phyloP scores from a whole-genome alignment of 1,139 yeast genomes.

The Geotrichum europaeum region DNA sequence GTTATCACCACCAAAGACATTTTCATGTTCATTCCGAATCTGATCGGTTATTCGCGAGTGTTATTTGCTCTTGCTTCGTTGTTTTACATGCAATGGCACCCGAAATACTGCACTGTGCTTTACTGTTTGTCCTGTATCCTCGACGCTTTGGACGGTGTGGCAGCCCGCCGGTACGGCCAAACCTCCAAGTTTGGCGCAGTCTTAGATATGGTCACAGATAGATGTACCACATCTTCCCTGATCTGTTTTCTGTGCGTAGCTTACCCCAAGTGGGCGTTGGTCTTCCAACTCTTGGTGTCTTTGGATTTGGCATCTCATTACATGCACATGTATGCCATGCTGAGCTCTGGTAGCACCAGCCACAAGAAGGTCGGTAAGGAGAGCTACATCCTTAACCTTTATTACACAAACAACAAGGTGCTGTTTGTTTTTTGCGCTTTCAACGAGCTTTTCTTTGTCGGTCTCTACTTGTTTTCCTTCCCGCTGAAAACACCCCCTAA shows the following conservation, averaged over 20 bases:
- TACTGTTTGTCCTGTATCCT: constrained; percentile 86
- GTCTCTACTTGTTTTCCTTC: constrained; percentile 72
- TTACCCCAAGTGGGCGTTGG: constrained; percentile 58
- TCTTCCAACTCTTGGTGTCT: constrained; percentile 83
- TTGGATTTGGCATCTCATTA: constrained; percentile 93
- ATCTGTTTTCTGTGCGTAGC: constrained; percentile 77
- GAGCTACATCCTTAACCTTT: constrained; percentile 67
- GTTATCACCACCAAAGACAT: constrained; percentile 44
- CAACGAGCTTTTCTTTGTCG: constrained; percentile 89
- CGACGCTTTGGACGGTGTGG: constrained; percentile 95
- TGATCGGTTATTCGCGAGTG: constrained; percentile 84
- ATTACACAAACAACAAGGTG: constrained; percentile 79
- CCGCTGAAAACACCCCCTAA: constrained; percentile 42
- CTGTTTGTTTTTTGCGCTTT: constrained; percentile 85
- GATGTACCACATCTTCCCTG: constrained; percentile 91
- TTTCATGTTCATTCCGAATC: constrained; percentile 77
- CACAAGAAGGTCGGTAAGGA: constrained; percentile 83
- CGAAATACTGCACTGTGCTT: constrained; percentile 64
- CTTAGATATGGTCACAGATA: constrained; percentile 96
- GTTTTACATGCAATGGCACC: constrained; percentile 75
- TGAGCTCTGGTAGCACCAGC: constrained; percentile 67
- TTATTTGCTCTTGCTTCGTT: constrained; percentile 75
- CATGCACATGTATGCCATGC: constrained; percentile 97
- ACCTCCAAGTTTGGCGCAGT: constrained; percentile 94
- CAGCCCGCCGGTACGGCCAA: constrained; percentile 85